Evolutionary conservation across 164 flowering plant genomes (phyloP).

Genomic region (Platanus orientalis): DNA sequence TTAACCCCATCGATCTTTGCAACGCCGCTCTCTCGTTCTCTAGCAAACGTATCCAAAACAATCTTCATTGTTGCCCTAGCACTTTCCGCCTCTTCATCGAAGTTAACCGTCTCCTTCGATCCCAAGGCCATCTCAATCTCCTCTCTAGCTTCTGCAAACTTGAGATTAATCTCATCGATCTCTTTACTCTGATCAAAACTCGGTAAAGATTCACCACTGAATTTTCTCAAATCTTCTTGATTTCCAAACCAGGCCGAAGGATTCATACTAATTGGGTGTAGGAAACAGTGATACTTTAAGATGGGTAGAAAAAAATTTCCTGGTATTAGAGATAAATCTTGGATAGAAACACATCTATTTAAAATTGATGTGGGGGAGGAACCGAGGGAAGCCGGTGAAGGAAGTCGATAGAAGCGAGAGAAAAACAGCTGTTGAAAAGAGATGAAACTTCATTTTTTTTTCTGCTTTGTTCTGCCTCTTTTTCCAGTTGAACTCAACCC

Average conservation of each 20-base stretch:
- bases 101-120: constrained; percentile 88
- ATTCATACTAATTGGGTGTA: constrained; percentile 8
- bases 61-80: constrained; percentile 69
- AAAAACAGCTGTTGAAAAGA: too few relatives aligned
- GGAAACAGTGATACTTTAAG: constrained; percentile 17
- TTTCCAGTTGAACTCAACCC: too few relatives aligned
- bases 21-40: constrained; percentile 50
- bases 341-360: background rate
- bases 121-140: constrained; percentile 93
- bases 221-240: constrained; percentile 15
- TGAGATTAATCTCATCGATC: constrained; percentile 78
- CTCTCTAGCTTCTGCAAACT: constrained; percentile 93
- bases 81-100: constrained; percentile 79
- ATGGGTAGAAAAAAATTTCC: constrained; percentile 4
- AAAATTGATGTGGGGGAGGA: too few relatives aligned
- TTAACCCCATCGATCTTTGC: constrained; percentile 87
- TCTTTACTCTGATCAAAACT: constrained; percentile 44
- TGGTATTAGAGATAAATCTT: constrained; percentile 9
- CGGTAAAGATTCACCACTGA: constrained; percentile 22
- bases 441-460: too few relatives aligned
- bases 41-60: constrained; percentile 63
- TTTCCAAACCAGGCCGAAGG: constrained; percentile 9
- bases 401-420: too few relatives aligned
- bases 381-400: too few relatives aligned
- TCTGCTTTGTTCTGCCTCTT: too few relatives aligned